phyloP scores from a whole-genome alignment of 495 filamentous ascomycete genomes.

The Neurospora tetraspora region DNA sequence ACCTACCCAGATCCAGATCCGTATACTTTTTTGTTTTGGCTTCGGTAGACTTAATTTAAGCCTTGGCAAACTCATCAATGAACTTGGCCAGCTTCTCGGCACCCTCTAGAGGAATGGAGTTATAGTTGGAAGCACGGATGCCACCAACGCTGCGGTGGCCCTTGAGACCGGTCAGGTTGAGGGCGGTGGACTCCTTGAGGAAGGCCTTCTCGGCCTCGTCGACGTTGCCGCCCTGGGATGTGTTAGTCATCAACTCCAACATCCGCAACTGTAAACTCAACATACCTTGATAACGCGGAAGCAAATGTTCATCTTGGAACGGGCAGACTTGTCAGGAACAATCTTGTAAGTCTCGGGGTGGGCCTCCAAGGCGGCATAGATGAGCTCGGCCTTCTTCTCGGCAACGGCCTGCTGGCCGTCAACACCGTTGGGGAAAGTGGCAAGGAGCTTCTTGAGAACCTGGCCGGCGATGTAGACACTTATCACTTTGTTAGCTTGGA shows the following conservation, averaged over 20 bases:
- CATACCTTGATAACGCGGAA: conserved; percentile 55
- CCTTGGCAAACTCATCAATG: conserved; percentile 45
- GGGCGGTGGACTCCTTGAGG: conserved; percentile 55
- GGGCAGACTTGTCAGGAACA: conserved; percentile 59
- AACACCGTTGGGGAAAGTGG: conserved; percentile 52
- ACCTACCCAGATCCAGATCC: neutral
- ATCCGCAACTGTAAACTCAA: neutral
- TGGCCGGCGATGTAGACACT: conserved; percentile 78
- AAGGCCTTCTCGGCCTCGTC: conserved; percentile 63
- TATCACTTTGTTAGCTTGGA: conserved; percentile 11
- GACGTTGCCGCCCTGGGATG: conserved; percentile 41
- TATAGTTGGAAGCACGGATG: conserved; percentile 55
- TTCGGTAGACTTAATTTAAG: neutral
- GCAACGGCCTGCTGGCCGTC: conserved; percentile 60
- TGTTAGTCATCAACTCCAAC: no score
- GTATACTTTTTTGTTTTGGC: neutral
- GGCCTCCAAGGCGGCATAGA: conserved; percentile 69
- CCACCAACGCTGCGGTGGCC: conserved; percentile 75
- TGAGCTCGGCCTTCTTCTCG: conserved; percentile 56
- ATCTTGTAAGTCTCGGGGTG: conserved; percentile 58
- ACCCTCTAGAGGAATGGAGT: conserved; percentile 48
- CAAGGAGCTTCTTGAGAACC: conserved; percentile 62
- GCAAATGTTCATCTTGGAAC: conserved; percentile 89
- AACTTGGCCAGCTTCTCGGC: conserved; percentile 51
- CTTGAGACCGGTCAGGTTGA: conserved; percentile 61